Evolutionary conservation across 2,329 filamentous ascomycete species (phyloP), one percentile per base, ranked within the genome.

Genomic region (Fusarium subglutinans): DNA sequence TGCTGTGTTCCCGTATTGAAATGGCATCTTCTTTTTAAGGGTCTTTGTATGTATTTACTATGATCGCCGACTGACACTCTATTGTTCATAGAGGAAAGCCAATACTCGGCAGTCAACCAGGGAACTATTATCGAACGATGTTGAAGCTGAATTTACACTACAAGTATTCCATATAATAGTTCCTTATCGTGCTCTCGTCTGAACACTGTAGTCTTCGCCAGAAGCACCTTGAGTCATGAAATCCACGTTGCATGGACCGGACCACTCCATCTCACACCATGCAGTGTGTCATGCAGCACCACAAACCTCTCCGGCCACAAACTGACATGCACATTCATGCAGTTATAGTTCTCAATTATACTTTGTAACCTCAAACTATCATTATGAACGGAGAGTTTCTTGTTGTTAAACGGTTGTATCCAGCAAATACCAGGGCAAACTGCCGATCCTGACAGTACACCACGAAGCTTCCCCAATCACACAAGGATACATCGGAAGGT

Each of bases 401-500:
- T 48, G 35, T 38, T 26, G 24, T 43, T 40, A 50, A 68, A 72
- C 62, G 24, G 37, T 45, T 18, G 35, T 40, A 33, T 33, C 56
- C 38, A 55, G 53, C 24, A 26, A 22, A 30, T 70, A 51, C 54
- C 35, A 61, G 50, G 38, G 44, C 54, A 53, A 37, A 47, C 56
- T 59, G 66, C 58, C 56, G 57, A 72, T 73, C 70, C 45, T 55
- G 40, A 37, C 57, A 63, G 18, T 22, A 50, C 35, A 70, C 40
- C 54, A 37, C 40, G 48, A 48, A 70, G 47, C 60, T 53, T 51
- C 44, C 26, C 24, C 58, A 33, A 40, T 65, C 59, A 70, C 37
- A 38, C 43, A 66, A 40, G 51, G 50, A 38, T 54, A 44, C 45
- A n/a, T 47, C 37, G 53, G 54, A 63, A 60, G 54, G 44, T n/a